Evolutionary conservation across 2,329 filamentous ascomycete genomes (phyloP).

Genomic region (Colletotrichum sp.): DNA sequence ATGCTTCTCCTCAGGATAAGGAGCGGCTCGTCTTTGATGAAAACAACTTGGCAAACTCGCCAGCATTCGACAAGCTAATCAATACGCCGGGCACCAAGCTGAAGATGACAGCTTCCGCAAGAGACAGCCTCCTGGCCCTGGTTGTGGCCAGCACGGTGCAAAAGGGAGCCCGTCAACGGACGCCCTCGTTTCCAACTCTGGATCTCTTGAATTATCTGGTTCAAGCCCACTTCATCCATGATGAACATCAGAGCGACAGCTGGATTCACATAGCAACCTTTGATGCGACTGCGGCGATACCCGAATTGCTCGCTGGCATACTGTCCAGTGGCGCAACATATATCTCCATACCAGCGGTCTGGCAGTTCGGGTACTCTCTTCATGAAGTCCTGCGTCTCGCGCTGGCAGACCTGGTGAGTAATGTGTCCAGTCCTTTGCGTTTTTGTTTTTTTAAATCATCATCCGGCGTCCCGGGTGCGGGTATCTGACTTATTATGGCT

Average conservation of each 20-base stretch:
- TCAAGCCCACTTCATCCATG: constrained; percentile 35
- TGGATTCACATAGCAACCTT: constrained; percentile 40
- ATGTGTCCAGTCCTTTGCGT: background rate
- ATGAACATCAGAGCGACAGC: constrained; percentile 14
- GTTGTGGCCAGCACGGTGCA: constrained; percentile 30
- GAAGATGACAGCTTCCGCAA: constrained; percentile 25
- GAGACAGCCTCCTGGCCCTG: constrained; percentile 33
- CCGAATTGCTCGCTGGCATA: constrained; percentile 40
- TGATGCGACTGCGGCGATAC: constrained; percentile 35
- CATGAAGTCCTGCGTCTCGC: constrained; percentile 40
- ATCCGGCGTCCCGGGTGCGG: background rate
- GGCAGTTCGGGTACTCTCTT: constrained; percentile 44
- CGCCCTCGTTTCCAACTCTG: constrained; percentile 42
- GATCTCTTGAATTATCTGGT: constrained; percentile 42
- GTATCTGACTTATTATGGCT: background rate
- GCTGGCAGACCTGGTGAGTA: constrained; percentile 24
- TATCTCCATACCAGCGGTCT: constrained; percentile 38
- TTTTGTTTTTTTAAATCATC: background rate
- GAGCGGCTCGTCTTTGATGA: constrained; percentile 6
- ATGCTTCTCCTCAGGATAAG: constrained; percentile 9
- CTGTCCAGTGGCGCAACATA: constrained; percentile 39
- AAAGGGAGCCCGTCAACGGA: constrained; percentile 28
- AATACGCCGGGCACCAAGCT: constrained; percentile 14
- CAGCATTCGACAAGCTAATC: constrained; percentile 11
- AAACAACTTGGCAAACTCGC: constrained; percentile 7